Percentiles rank a stretch among this genome's conserved stretches.
Conservation (phyloP, 192 early-diverging fungal species). For the Coemansia sp. region DNA sequence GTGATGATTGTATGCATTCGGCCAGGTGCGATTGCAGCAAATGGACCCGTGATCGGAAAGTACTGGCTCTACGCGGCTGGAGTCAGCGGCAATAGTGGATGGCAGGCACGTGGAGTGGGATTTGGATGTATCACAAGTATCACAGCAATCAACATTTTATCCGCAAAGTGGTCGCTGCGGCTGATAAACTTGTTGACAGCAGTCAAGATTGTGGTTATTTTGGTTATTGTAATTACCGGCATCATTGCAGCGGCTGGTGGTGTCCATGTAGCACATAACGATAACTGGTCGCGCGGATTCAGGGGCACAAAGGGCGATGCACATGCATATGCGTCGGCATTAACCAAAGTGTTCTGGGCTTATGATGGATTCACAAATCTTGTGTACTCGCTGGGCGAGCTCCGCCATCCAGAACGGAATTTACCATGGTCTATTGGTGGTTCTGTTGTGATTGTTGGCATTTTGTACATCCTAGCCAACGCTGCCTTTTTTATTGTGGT, state of each 20-base stretch:
- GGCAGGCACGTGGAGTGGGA: constrained; percentile 59
- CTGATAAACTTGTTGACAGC: constrained; percentile 71
- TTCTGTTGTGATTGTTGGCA: constrained; percentile 67
- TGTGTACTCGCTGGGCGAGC: constrained; percentile 80
- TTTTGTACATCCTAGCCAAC: constrained; percentile 78
- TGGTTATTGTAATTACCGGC: constrained; percentile 68
- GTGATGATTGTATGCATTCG: constrained; percentile 57
- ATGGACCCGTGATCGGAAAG: constrained; percentile 56
- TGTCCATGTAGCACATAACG: constrained; percentile 26
- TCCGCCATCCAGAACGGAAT: constrained; percentile 77
- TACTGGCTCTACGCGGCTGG: constrained; percentile 58
- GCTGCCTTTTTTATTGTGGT: constrained; percentile 80
- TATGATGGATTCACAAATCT: constrained; percentile 73
- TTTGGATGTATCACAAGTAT: constrained; percentile 60
- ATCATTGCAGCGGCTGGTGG: constrained; percentile 65
- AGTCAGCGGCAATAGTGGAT: constrained; percentile 23
- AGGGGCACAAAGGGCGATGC: constrained; percentile 58
- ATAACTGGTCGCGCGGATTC: constrained; percentile 63
- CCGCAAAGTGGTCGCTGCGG: constrained; percentile 62
- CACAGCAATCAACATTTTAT: constrained; percentile 66
- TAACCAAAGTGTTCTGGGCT: constrained; percentile 59
- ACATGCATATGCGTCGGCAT: constrained; percentile 49
- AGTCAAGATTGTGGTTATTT: constrained; percentile 67
- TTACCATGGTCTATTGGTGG: constrained; percentile 77
- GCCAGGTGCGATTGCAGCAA: constrained; percentile 56